A percentile compares a stretch with the other conserved stretches of the same genome.
Evolutionary conservation across 108 stramenopile species (phyloP).

Genomic region (Cyclostephanos invisitatus): DNA sequence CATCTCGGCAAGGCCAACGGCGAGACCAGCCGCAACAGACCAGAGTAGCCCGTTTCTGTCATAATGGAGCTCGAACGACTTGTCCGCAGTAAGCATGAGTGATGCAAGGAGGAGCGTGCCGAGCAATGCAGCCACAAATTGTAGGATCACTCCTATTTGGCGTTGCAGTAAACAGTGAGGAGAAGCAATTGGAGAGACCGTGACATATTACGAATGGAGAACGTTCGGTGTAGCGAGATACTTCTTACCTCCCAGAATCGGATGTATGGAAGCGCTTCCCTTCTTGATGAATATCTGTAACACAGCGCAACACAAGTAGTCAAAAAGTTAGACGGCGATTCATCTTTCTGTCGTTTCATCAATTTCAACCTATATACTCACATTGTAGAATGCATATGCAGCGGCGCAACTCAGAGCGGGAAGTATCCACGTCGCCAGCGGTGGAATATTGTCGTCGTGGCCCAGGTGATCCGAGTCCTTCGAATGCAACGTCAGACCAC

Average conservation of each 20-base stretch:
- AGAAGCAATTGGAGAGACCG: too few species aligned
- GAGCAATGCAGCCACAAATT: conserved; percentile 69
- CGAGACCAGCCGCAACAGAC: conserved; percentile 24
- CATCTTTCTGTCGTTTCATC: background rate
- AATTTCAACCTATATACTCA: conserved; percentile 4
- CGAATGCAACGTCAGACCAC: conserved; percentile 1
- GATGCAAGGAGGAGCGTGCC: conserved; percentile 42
- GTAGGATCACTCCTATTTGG: conserved; percentile 58
- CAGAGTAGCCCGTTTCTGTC: conserved; percentile 16
- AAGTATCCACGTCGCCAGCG: conserved; percentile 60
- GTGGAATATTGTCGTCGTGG: conserved; percentile 1
- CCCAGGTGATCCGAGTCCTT: background rate
- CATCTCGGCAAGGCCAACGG: conserved; percentile 69
- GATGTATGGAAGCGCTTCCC: conserved; percentile 60
- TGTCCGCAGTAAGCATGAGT: conserved; percentile 5
- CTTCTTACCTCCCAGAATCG: conserved; percentile 57
- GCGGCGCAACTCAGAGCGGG: conserved; percentile 68
- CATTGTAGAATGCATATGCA: conserved; percentile 74
- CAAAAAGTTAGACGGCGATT: background rate
- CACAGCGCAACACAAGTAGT: background rate
- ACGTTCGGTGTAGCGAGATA: background rate
- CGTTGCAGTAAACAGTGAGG: background rate
- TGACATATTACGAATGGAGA: too few species aligned
- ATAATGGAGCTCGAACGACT: conserved; percentile 17
- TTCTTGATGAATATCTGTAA: conserved; percentile 71